A percentile compares a stretch with the other conserved stretches of the same genome.
phyloP scores from a whole-genome alignment of 2,329 filamentous ascomycete genomes.

The Cordyceps farinosa region DNA sequence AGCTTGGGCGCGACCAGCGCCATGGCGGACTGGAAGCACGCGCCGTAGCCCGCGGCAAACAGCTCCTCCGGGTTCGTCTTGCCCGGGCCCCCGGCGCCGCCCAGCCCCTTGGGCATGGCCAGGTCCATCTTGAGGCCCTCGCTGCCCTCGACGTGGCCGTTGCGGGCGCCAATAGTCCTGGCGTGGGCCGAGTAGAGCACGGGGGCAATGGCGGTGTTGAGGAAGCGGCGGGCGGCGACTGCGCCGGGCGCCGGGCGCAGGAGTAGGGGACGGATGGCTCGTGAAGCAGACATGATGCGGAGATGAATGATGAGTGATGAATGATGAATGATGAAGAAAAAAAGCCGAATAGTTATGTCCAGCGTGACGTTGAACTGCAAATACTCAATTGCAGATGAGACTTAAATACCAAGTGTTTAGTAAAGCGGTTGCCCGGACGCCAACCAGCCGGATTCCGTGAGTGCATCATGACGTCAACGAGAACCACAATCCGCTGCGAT shows the following conservation, averaged over 20 bases:
- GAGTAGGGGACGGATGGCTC: slow-evolving; percentile 4
- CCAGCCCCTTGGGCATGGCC: slow-evolving; percentile 41
- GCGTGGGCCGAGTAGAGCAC: slow-evolving; percentile 36
- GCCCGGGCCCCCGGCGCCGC: slow-evolving; percentile 35
- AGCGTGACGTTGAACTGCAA: neutral
- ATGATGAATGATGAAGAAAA: no score
- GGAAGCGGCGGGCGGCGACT: slow-evolving; percentile 23
- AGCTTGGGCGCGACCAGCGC: slow-evolving; percentile 38
- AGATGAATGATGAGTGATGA: no score
- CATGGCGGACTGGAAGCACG: slow-evolving; percentile 46
- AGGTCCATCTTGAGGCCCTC: slow-evolving; percentile 33
- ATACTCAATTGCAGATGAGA: neutral
- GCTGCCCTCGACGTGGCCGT: slow-evolving; percentile 26
- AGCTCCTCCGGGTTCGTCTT: slow-evolving; percentile 47
- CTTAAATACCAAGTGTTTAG: neutral
- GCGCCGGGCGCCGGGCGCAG: neutral
- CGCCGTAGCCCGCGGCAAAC: slow-evolving; percentile 45
- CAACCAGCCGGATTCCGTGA: neutral
- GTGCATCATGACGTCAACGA: slow-evolving; percentile 12
- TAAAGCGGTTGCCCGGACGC: neutral
- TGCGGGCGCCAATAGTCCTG: slow-evolving; percentile 37
- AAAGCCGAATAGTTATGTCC: neutral
- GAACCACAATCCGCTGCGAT: neutral
- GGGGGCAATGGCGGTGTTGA: slow-evolving; percentile 38
- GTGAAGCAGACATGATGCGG: slow-evolving; percentile 1